phyloP scores from a whole-genome alignment of 495 filamentous ascomycete species.

The Neurospora discreta region DNA sequence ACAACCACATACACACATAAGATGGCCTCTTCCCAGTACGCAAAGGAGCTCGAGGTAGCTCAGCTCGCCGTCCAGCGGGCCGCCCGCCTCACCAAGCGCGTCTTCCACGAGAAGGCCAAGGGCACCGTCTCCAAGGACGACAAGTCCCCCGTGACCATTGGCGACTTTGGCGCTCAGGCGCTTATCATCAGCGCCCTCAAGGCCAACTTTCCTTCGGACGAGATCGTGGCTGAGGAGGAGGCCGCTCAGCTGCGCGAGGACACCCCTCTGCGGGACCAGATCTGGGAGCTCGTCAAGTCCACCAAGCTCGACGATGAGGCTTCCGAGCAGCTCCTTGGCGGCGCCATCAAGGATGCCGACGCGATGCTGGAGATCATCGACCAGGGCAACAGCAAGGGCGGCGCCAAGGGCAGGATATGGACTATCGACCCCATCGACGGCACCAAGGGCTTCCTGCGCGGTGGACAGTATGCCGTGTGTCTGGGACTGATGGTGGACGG shows the following conservation, averaged over 20 bases:
- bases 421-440: slow-evolving; percentile 96
- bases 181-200: slow-evolving; percentile 84
- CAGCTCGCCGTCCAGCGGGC: slow-evolving; percentile 89
- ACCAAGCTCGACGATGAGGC: slow-evolving; percentile 58
- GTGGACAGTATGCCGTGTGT: slow-evolving; percentile 96
- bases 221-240: slow-evolving; percentile 94
- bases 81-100: slow-evolving; percentile 74
- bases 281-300: slow-evolving; percentile 70
- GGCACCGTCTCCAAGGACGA: slow-evolving; percentile 90
- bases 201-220: slow-evolving; percentile 79
- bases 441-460: slow-evolving; percentile 91
- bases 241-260: slow-evolving; percentile 64
- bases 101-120: slow-evolving; percentile 87
- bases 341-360: slow-evolving; percentile 54
- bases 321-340: slow-evolving; percentile 49
- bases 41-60: slow-evolving; percentile 73
- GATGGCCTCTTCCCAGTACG: slow-evolving; percentile 38
- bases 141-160: slow-evolving; percentile 91
- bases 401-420: slow-evolving; percentile 78
- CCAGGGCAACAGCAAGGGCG: slow-evolving; percentile 68
- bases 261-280: slow-evolving; percentile 49
- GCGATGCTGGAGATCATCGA: slow-evolving; percentile 83
- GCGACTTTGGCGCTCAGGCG: slow-evolving; percentile 95
- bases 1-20: slow-evolving; percentile 1
- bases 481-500: slow-evolving; percentile 85